phyloP scores from a whole-genome alignment of 2,329 filamentous ascomycete species.

The Ramichloridium luteum region DNA sequence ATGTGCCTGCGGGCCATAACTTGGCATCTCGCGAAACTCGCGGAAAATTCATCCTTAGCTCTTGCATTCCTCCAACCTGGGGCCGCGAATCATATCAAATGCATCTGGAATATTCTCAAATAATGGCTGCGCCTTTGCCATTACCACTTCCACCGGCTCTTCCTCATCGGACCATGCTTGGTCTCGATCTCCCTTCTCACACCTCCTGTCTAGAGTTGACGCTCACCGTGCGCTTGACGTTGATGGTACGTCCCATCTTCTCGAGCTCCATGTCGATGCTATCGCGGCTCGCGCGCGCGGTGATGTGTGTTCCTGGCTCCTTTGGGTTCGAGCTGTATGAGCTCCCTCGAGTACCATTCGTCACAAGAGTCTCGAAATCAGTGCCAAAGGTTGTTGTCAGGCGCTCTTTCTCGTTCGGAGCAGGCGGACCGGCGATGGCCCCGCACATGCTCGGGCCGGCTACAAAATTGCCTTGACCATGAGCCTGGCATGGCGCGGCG shows the following conservation, averaged over 20 bases:
- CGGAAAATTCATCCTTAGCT: too few species aligned
- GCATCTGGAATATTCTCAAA: too few species aligned
- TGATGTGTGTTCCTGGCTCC: slow-evolving; percentile 7
- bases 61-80: too few species aligned
- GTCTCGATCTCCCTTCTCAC: neutral
- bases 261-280: slow-evolving; percentile 16
- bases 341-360: slow-evolving; percentile 8
- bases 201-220: slow-evolving; percentile 6
- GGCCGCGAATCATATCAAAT: too few species aligned
- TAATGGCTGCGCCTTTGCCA: too few species aligned
- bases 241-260: slow-evolving; percentile 13
- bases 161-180: neutral
- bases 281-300: slow-evolving; percentile 5
- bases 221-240: slow-evolving; percentile 15
- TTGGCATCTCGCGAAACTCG: too few species aligned
- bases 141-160: too few species aligned
- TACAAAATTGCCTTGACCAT: slow-evolving; percentile 7
- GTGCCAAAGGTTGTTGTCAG: slow-evolving; percentile 8
- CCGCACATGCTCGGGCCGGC: slow-evolving; percentile 8
- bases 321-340: slow-evolving; percentile 8
- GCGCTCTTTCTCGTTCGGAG: slow-evolving; percentile 14
- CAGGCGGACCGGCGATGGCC: slow-evolving; percentile 6
- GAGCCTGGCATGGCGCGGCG: slow-evolving; percentile 13
- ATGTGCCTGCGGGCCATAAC: too few species aligned
- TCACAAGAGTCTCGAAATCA: slow-evolving; percentile 13